Conservation (phyloP, 192 early-diverging fungal species). For the Allomyces macrogynus region DNA sequence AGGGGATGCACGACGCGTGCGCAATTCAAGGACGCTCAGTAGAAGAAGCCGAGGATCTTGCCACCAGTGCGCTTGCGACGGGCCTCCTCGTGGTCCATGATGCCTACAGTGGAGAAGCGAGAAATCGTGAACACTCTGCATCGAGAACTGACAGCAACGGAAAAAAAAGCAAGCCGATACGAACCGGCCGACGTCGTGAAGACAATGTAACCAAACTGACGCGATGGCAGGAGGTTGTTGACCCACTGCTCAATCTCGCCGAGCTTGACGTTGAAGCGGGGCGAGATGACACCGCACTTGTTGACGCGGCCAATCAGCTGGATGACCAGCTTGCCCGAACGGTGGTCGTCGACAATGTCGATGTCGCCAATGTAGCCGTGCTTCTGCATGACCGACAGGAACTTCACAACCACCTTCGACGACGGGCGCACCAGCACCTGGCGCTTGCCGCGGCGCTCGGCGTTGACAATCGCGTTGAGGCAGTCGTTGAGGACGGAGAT, state of each 20-base stretch:
- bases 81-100: conserved; percentile 99
- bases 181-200: conserved; percentile 13
- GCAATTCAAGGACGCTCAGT: conserved; percentile 17
- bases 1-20: no score
- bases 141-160: no score
- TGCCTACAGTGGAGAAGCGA: conserved; percentile 46
- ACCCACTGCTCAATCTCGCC: conserved; percentile 91
- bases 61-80: conserved; percentile 93
- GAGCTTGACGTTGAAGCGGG: conserved; percentile 93
- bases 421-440: conserved; percentile 92
- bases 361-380: conserved; percentile 99
- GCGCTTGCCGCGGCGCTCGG: conserved; percentile 94
- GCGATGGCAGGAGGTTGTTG: conserved; percentile 87
- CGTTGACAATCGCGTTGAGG: conserved; percentile 97
- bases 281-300: conserved; percentile 99
- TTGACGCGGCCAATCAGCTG: conserved; percentile 96
- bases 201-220: conserved; percentile 94
- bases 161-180: no score
- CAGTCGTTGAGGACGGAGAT: conserved; percentile 92
- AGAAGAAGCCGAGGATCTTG: conserved; percentile 92
- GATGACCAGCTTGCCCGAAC: conserved; percentile 91
- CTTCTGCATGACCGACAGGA: conserved; percentile 97
- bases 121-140: no score
- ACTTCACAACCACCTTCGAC: conserved; percentile 97
- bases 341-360: conserved; percentile 95